Conservation (phyloP, 371 early-diverging fungal genomes). For the Saksenaea vasiformis region DNA sequence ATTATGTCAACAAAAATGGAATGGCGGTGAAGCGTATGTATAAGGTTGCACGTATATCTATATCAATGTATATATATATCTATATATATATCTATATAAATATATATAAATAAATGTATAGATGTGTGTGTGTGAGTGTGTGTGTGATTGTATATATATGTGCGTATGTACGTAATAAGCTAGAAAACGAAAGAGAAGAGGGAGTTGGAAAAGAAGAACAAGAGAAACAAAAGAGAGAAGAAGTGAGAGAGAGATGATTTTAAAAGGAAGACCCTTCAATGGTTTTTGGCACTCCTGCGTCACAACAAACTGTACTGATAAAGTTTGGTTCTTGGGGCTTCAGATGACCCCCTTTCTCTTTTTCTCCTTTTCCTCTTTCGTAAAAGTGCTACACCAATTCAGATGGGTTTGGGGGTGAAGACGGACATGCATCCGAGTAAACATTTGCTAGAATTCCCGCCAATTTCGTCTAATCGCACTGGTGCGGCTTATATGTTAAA, state of each 20-base stretch:
- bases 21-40: conserved; percentile 1
- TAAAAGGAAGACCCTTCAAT: neutral
- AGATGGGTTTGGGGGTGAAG: neutral
- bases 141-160: too few species aligned
- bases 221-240: conserved; percentile 1
- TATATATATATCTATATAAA: neutral
- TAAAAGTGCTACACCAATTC: neutral
- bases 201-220: neutral
- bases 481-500: neutral
- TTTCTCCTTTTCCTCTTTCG: neutral
- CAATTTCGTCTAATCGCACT: neutral
- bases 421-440: conserved; percentile 3
- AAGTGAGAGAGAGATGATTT: conserved; percentile 6
- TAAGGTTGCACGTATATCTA: conserved; percentile 19
- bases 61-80: too few species aligned
- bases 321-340: neutral
- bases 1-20: conserved; percentile 6
- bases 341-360: conserved; percentile 3
- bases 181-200: neutral
- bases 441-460: neutral
- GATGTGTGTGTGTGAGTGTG: too few species aligned
- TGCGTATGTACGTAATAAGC: too few species aligned
- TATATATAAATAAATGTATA: too few species aligned
- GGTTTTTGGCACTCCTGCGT: neutral
- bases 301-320: conserved; percentile 3